Percentiles rank a stretch among this genome's conserved stretches.
Evolutionary conservation across 768 basidiomycete genomes (phyloP).

Genomic region (Hortiboletus campestris): DNA sequence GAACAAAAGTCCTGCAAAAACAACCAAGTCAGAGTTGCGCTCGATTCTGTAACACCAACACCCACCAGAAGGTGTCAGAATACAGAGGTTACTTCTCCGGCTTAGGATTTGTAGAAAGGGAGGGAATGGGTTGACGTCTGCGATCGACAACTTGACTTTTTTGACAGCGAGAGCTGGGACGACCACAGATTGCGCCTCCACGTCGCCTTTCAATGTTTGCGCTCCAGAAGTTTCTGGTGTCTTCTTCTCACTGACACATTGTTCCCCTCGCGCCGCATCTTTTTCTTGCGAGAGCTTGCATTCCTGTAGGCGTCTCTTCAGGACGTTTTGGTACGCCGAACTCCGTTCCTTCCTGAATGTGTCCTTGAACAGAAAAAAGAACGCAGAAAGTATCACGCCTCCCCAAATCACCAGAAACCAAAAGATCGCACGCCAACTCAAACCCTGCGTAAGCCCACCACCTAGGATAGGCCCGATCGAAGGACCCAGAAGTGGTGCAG

Average conservation of each 20-base stretch:
- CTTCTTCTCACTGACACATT: conserved; percentile 7
- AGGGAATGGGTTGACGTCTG: conserved; percentile 70
- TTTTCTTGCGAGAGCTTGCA: conserved; percentile 17
- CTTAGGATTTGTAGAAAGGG: conserved; percentile 60
- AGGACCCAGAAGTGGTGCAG: conserved; percentile 75
- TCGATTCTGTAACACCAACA: conserved; percentile 16
- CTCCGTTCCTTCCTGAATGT: conserved; percentile 86
- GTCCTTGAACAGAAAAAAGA: conserved; percentile 74
- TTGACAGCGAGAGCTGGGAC: conserved; percentile 14
- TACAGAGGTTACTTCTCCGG: conserved; percentile 63
- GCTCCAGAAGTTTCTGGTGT: background rate
- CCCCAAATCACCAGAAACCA: conserved; percentile 77
- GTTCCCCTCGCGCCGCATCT: conserved; percentile 2
- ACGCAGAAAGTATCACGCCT: conserved; percentile 51
- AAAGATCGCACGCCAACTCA: conserved; percentile 81
- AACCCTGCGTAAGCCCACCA: conserved; percentile 62
- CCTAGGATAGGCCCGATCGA: conserved; percentile 69
- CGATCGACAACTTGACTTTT: conserved; percentile 55
- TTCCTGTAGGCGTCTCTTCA: conserved; percentile 42
- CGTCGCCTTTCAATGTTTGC: conserved; percentile 20
- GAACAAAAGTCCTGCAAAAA: conserved; percentile 57
- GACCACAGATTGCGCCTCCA: conserved; percentile 20
- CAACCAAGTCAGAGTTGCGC: background rate
- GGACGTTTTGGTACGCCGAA: conserved; percentile 67
- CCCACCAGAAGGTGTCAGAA: conserved; percentile 43